Evolutionary conservation across 768 basidiomycete genomes (phyloP), one percentile per base, ranked within the genome.

Genomic region (Fistulinella prunicolor): DNA sequence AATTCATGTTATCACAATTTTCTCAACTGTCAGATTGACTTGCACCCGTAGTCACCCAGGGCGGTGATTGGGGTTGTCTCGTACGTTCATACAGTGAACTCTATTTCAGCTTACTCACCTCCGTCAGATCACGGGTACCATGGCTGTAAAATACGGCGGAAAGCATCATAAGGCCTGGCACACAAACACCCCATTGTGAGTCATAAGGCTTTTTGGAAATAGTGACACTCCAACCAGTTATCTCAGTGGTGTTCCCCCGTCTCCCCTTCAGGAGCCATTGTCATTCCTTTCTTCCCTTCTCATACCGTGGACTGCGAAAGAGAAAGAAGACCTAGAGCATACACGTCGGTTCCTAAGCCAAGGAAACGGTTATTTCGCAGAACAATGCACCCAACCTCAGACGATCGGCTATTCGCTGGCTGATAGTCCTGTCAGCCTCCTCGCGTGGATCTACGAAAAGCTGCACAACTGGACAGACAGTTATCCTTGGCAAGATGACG

Each of bases 401-500:
- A 79, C 78, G 1, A 54, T 79, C 2, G 80, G 77, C 0, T 83
- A 83, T 53, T 51, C 67, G 17, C 64, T 82, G 6, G 66, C 76
- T 0, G 82, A 84, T 52, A 82, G 80, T 5, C 82, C 82, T 7
- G 72, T 70, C 7, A 80, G 77, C 8, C 56, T 78, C 23, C 66
- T 78, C 6, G 75, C 67, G 0, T 78, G 77, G 77, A 73, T 79
- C 9, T 78, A 77, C 40, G 77, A 77, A 54, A 77, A 79, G 45
- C 54, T 77, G 21, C 65, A 72, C 16, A 57, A 63, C 29, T 76
- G 75, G 71, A 73, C 73, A 0, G 80, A 81, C 53, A 53, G 55
- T 1, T 81, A 83, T 59, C 70, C 70, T 0, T 82, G 80, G 80
- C 67, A 69, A 9, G 77, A 79, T 30, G 80, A 81, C 38, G 77